Base-by-base conservation (phyloP, 257 asterid species). In the Solanum medicagineum region DNA sequence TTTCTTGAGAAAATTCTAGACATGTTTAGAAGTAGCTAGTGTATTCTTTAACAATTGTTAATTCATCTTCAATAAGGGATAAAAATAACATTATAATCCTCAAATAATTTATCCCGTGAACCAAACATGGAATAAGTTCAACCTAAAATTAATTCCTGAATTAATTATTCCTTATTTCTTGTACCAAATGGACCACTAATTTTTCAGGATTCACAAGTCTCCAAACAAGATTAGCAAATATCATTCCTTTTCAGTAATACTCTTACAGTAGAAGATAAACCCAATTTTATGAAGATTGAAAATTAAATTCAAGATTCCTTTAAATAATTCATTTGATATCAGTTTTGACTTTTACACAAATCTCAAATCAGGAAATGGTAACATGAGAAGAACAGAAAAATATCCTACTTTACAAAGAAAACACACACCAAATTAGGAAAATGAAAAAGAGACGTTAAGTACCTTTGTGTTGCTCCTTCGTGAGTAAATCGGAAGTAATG, bases 401-500 rank as follows among this genome's bases (percentile, higher is more conserved):
- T 1, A 22, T 1, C 22, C 2, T 49, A 75, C 56, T 73, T 74
- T 45, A 45, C 7, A 10, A 24, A 81, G 40, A 6, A 22, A 69
- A 44, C 9, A 8, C 7, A 44, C 44, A 54, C n/a, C 57, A 40
- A 74, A 65, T 57, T 22, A 57, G 68, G 44, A 57, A 16, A 45
- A 11, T 36, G 24, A 60, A 10, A 29, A 55, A 19, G 49, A 36
- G 10, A 9, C 16, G 56, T 57, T 80, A 24, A 75, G 22, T 49
- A 92, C 97, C 95, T 85, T 83, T 55, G 85, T 90, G 89, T 3
- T 88, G 87, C 69, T 87, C 87, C 80, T 86, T 89, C 85, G 84
- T 90, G 57, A 93, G 95, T 40, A 86, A 81, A 44, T 92, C 93
- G 86, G 97, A 88, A 85, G 89, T 88, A 68, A 91, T 81, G 81